Evolutionary conservation across 768 basidiomycete genomes (phyloP), one percentile per base, ranked within the genome.

Genomic region (Panaeolus cyanescens): DNA sequence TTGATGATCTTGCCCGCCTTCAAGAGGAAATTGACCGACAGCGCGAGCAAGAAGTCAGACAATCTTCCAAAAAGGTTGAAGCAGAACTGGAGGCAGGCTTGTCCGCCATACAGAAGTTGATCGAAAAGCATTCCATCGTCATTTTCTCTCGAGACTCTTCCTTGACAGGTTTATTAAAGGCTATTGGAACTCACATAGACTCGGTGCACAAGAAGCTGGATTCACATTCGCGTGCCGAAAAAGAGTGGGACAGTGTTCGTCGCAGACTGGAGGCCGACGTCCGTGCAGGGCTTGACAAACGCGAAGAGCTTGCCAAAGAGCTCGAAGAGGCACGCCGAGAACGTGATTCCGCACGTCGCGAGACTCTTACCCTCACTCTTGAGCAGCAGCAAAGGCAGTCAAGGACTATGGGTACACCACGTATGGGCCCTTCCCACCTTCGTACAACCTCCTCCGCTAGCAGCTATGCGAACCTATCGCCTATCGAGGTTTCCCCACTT

Each of bases 51-150:
- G 80, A 81, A 54, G 67, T 74, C 57, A 68, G 65, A 20, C 76
- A 75, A 5, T 67, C 80, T 19, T 70, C 73, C 54, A 68, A 74
- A 56, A 77, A 75, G 8, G 77, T 74, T 58, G 74, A 71, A 54
- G 45, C 8, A 1, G 85, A 91, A 65, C 70, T 91, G 22, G 83
- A 85, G 53, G 75, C 78, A 2, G 82, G 83, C 8, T 68, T 82
- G 9, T 76, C 77, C 4, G 73, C 79, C 13, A 67, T 92, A 32
- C 80, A 79, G 54, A 68, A 62, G 4, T 73, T 93, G 63, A 79
- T 89, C 61, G 82, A 83, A 64, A 77, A 78, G 33, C 84, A 90
- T 67, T 80, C 79, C 15, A 79, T 92, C 64, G 79, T 80, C n/a
- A 72, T 86, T 20, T 82, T 78, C 62, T 79, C 83, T 15, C 75